Conservation (phyloP, 805 yeast genomes). For the Monosporozyma servazzii region DNA sequence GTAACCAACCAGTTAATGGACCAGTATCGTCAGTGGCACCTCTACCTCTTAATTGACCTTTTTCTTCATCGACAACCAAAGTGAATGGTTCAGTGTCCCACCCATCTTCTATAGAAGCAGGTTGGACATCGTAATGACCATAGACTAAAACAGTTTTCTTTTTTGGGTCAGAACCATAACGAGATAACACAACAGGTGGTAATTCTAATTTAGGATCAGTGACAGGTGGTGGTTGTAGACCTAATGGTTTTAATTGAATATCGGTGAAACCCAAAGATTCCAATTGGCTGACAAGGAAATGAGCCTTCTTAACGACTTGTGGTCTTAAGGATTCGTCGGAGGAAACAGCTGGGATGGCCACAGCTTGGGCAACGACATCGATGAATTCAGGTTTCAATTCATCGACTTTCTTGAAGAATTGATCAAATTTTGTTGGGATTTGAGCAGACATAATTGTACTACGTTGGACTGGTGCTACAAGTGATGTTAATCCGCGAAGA, state of each 20-base stretch:
- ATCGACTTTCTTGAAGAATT: slow-evolving; percentile 48
- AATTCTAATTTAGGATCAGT: slow-evolving; percentile 53
- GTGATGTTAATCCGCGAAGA: background rate
- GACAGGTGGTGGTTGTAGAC: slow-evolving; percentile 90
- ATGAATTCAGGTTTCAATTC: slow-evolving; percentile 69
- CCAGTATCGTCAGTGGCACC: slow-evolving; percentile 98
- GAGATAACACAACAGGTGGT: slow-evolving; percentile 92
- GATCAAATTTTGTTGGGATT: slow-evolving; percentile 15
- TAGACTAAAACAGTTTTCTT: slow-evolving; percentile 87
- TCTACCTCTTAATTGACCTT: slow-evolving; percentile 72
- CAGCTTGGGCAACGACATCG: slow-evolving; percentile 68
- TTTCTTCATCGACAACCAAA: slow-evolving; percentile 52
- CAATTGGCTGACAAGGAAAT: slow-evolving; percentile 66
- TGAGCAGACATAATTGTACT: background rate
- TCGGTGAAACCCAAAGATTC: slow-evolving; percentile 68
- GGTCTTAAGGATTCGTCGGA: slow-evolving; percentile 85
- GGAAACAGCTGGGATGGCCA: slow-evolving; percentile 90
- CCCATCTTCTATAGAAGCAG: slow-evolving; percentile 86
- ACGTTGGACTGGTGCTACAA: slow-evolving; percentile 1
- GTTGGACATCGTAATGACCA: slow-evolving; percentile 98
- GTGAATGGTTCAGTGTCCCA: slow-evolving; percentile 91
- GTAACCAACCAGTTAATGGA: slow-evolving; percentile 95
- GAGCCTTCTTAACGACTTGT: slow-evolving; percentile 81
- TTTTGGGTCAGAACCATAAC: slow-evolving; percentile 69
- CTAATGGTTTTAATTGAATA: slow-evolving; percentile 72